phyloP scores from a whole-genome alignment of 441 rosid species.

The Isatis lusitanica region DNA sequence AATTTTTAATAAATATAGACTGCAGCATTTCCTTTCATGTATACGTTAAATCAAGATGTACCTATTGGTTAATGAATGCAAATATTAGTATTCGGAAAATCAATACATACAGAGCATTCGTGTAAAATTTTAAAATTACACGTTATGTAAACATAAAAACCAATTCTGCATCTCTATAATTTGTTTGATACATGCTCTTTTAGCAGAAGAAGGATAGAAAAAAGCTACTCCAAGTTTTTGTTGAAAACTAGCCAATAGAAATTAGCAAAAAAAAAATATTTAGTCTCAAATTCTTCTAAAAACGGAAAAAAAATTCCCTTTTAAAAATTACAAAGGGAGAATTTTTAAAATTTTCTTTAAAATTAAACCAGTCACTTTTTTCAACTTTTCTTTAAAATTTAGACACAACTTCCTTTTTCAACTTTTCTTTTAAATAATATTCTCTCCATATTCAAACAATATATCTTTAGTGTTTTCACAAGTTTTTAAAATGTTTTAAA shows the following conservation, averaged over 20 bases:
- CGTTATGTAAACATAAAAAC: not conserved
- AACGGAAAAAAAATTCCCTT: not conserved
- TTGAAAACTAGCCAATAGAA: not conserved
- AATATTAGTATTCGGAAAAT: not conserved
- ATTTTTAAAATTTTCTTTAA: not conserved
- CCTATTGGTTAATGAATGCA: not conserved
- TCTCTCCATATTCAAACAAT: too few relatives aligned
- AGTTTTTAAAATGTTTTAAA: too few relatives aligned
- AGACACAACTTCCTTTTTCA: too few relatives aligned
- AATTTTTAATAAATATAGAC: too few relatives aligned
- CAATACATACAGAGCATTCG: not conserved
- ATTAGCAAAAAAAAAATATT: not conserved
- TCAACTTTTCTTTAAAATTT: not conserved
- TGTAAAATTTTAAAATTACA: not conserved
- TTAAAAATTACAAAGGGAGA: not conserved
- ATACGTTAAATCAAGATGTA: not conserved
- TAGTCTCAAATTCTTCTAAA: not conserved
- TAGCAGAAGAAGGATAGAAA: not conserved
- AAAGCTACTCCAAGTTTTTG: not conserved
- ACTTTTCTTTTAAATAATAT: too few relatives aligned
- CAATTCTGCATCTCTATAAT: not conserved
- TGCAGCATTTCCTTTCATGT: not conserved
- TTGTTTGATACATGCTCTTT: not conserved
- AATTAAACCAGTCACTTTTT: too few relatives aligned
- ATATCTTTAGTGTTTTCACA: too few relatives aligned